Evolutionary conservation across 148 eudicot species (phyloP).

Genomic region (Polygonum aviculare): DNA sequence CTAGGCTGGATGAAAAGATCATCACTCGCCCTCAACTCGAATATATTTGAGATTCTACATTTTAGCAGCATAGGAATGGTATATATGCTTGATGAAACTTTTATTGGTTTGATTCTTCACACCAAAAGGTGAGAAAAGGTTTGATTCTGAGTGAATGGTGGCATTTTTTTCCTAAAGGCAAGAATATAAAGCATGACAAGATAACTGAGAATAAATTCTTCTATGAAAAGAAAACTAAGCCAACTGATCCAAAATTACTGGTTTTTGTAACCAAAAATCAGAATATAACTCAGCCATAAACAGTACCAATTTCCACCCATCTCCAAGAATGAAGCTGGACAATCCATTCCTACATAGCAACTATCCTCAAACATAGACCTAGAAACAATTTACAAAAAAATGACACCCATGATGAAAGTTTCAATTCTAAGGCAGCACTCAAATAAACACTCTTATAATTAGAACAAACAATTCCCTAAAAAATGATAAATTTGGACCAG

Average conservation of each 20-base stretch:
- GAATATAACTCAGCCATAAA: background rate
- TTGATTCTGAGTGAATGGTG: background rate
- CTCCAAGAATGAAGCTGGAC: background rate
- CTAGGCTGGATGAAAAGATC: background rate
- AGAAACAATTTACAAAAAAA: background rate
- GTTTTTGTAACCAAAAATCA: background rate
- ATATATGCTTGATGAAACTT: background rate
- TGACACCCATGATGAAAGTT: background rate
- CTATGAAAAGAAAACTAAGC: background rate
- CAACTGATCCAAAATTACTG: background rate
- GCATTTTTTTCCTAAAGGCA: background rate
- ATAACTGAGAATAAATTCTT: background rate
- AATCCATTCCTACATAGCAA: background rate
- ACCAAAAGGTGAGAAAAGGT: background rate
- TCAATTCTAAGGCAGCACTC: slow-evolving; percentile 2
- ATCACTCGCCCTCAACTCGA: background rate
- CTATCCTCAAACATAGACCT: slow-evolving; percentile 4
- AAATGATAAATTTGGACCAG: background rate
- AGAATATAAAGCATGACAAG: background rate
- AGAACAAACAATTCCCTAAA: background rate
- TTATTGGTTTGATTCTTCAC: background rate
- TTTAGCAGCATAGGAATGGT: background rate
- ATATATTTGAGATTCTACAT: background rate
- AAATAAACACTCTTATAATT: background rate
- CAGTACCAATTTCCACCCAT: background rate